These are phyloP conservation scores for Wickerhamiella kazuoi DNA, from an alignment of 805 yeast species.

Conservation along the genomic window DNA sequence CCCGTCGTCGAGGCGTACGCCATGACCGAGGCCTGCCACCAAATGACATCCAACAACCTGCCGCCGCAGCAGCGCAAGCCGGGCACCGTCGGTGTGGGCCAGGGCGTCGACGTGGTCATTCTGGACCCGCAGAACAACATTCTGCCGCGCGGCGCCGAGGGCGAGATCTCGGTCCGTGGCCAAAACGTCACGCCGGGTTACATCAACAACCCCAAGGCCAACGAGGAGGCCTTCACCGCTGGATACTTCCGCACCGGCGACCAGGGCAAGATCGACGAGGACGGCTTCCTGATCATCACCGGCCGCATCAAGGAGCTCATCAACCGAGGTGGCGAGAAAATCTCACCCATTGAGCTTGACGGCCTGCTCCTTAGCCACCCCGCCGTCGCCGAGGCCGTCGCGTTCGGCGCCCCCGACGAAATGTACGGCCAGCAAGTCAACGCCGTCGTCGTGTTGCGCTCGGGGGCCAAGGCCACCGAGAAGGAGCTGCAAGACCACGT, in stretches of 20 bases:
- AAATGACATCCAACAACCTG: constrained; percentile 53
- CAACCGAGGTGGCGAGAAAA: constrained; percentile 65
- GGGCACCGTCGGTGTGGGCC: constrained; percentile 59
- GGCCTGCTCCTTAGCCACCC: constrained; percentile 42
- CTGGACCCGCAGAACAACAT: constrained; percentile 33
- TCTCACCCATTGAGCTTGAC: constrained; percentile 56
- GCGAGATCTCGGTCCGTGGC: constrained; percentile 56
- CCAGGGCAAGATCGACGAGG: constrained; percentile 44
- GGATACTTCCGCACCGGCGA: constrained; percentile 67
- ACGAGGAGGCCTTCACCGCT: constrained; percentile 44
- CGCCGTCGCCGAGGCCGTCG: constrained; percentile 50
- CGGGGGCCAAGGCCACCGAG: constrained; percentile 21
- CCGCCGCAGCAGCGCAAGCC: constrained; percentile 50
- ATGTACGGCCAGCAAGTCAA: constrained; percentile 57
- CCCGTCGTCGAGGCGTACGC: constrained; percentile 67
- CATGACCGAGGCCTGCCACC: constrained; percentile 71
- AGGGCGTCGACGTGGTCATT: constrained; percentile 46
- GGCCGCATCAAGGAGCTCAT: constrained; percentile 61
- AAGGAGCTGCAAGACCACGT: constrained; percentile 32
- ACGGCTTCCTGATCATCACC: constrained; percentile 42
- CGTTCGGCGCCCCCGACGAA: constrained; percentile 48
- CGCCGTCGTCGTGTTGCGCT: constrained; percentile 46
- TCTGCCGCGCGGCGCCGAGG: constrained; percentile 34
- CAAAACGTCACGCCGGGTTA: constrained; percentile 55
- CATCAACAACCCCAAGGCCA: constrained; percentile 54